Evolutionary conservation across 768 basidiomycete species (phyloP), one percentile per base, ranked within the genome.

Genomic region (Tremella fuciformis): DNA sequence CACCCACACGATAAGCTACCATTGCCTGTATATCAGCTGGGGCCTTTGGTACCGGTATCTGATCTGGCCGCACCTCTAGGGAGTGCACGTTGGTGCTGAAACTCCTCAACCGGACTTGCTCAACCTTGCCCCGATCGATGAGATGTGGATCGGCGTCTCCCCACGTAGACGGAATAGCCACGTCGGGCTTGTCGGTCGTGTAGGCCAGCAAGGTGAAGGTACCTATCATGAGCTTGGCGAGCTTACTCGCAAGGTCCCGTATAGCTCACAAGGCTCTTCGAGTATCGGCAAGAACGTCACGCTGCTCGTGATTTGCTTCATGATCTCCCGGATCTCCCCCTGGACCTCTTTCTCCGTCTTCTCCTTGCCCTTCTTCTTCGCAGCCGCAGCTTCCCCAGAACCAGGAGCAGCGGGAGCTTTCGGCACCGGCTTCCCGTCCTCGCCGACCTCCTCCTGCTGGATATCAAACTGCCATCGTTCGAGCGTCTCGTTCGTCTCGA

Each of bases 391-490:
- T 25, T 46, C 42, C 15, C n/a, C n/a, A 18, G n/a, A 4, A 46
- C 6, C 22, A n/a, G 6, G 6, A 15, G n/a, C 22, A 15, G n/a
- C 15, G 8, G n/a, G 7, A 46, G 42, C 7, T 49, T 57, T 34
- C 46, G 49, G 50, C 40, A 39, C 40, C 41, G 55, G 34, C 22
- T 46, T 46, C 4, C 22, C 42, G 16, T 46, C 22, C 22, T 57
- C 19, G 9, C 26, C 46, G 7, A 59, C 60, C 21, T 73, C 71
- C 38, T 77, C 74, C 0, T 58, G 82, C 71, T 90, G 86, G 76
- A 99, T 83, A 77, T 98, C 93, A 76, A 99, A 98, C 49, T 97
- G 92, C 96, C 96, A 99, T 63, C 96, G 84, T 78, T 99, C 96
- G 47, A 97, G 83, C 8, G 93, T 88, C 53, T 87, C 85, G 37